Percentiles rank a stretch among this genome's conserved stretches.
These are phyloP conservation scores for Diplodia mutila DNA, from an alignment of 2,329 filamentous ascomycete species.

Conservation along the genomic window DNA sequence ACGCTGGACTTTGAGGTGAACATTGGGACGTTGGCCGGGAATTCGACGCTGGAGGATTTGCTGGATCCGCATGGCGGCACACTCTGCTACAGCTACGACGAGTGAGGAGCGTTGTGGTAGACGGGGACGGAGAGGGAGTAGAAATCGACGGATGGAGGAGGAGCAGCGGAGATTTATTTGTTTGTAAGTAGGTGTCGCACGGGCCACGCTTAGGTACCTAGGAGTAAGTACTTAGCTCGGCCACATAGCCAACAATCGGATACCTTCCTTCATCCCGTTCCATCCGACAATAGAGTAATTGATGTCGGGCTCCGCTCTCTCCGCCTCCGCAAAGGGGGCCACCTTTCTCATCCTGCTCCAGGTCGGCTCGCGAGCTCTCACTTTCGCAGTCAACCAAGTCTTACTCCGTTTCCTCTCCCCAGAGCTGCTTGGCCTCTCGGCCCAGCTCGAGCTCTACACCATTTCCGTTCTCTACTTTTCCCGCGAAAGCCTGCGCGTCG, in stretches of 20 bases:
- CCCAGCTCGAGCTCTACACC: conserved; percentile 91
- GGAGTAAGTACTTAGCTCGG: no score
- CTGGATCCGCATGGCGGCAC: conserved; percentile 34
- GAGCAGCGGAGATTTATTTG: no score
- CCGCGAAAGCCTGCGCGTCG: conserved; percentile 87
- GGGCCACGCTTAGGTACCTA: not conserved
- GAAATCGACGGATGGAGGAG: no score
- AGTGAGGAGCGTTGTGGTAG: not conserved
- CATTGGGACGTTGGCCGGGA: conserved; percentile 36
- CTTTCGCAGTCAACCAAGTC: conserved; percentile 89
- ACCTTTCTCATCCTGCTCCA: conserved; percentile 88
- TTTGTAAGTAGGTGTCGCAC: not conserved
- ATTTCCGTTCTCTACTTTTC: conserved; percentile 94
- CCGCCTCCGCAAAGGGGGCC: conserved; percentile 68
- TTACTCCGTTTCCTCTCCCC: conserved; percentile 88
- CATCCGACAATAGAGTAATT: not conserved
- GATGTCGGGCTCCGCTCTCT: conserved; percentile 36
- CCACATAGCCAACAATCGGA: not conserved
- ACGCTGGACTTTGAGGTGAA: conserved; percentile 40
- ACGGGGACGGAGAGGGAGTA: no score
- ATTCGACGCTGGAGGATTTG: conserved; percentile 35
- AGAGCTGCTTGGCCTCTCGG: conserved; percentile 78
- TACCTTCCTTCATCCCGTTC: not conserved
- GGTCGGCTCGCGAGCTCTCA: conserved; percentile 81
- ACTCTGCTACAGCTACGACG: conserved; percentile 35